These are phyloP conservation scores for Suillus hirtellus DNA, from an alignment of 768 basidiomycete genomes.

Conservation along the genomic window DNA sequence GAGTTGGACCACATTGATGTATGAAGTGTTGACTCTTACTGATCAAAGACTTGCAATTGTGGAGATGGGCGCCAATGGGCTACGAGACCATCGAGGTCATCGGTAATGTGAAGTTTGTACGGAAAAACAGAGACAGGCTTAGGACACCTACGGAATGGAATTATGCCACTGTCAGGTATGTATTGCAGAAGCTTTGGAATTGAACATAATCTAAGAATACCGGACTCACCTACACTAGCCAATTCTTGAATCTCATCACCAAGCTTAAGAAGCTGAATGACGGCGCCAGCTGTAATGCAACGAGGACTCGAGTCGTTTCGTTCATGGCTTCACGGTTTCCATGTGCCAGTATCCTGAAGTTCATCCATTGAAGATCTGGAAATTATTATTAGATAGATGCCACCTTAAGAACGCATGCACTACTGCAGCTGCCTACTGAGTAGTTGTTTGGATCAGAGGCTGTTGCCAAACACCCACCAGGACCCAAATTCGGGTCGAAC, in stretches of 20 bases:
- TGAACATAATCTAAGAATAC: neutral
- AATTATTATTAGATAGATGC: too few species aligned
- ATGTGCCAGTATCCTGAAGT: too few species aligned
- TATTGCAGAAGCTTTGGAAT: neutral
- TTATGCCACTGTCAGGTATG: neutral
- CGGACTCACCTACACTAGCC: neutral
- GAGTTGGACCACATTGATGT: too few species aligned
- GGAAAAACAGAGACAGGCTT: neutral
- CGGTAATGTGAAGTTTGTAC: too few species aligned
- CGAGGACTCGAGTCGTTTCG: neutral
- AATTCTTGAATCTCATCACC: neutral
- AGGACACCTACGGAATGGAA: neutral
- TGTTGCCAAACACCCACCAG: conserved; percentile 5
- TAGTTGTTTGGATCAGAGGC: conserved; percentile 4
- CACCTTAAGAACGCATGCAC: neutral
- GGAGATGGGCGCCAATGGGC: too few species aligned
- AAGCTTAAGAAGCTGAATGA: neutral
- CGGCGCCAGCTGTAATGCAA: neutral
- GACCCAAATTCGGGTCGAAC: neutral
- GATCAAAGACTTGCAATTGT: too few species aligned
- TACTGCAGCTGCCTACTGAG: too few species aligned
- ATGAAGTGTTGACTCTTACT: too few species aligned
- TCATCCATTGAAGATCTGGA: too few species aligned
- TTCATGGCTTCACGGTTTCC: neutral
- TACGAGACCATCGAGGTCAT: too few species aligned